Base-by-base conservation (phyloP, 345 rosid species). In the Gossypium australe region DNA sequence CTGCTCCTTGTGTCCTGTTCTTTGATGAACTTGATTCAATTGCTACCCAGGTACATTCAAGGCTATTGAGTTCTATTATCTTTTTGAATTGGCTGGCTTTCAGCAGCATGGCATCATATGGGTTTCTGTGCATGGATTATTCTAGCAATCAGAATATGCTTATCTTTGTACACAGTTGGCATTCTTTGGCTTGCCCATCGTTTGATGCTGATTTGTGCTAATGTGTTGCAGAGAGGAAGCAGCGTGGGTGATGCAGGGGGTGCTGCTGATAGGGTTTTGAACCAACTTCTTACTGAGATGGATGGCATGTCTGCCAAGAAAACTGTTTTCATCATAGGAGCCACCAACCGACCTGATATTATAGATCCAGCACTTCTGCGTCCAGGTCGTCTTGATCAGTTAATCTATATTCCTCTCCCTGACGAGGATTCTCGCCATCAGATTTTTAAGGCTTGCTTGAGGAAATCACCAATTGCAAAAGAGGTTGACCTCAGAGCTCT, bases 241-340 rank as follows among this genome's bases (percentile, higher is more conserved):
- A 88, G 98, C 44, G 87, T 77, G 11, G 93, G 95, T 67, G 98
- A 94, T 84, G 98, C 97, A 24, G 97, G 97, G 8, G 98, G 98
- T 77, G 98, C 98, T 43, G 98, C 97, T 49, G 98, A 94, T 77
- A 87, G 97, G 81, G 97, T 94, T 56, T 68, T 94, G 84, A 94
- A 94, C 82, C 98, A 94, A 81, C 97, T 94, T 79, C 80, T 94
- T 73, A 94, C 98, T 2, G 97, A 94, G 82, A 94, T 94, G 98
- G 98, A 94, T 76, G 98, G 98, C 76, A 94, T 94, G 98, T 84
- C 91, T 17, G 97, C 97, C 0, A 94, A 94, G 88, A 94, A 94
- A 79, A 94, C 98, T 0, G 98, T 92, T 49, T 94, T 94, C 83
- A 94, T 94, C 18, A 94, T 94, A 48, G 98, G 98, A 25, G 96